Percentiles rank a stretch among this genome's conserved stretches.
Evolutionary conservation across 345 rosid genomes (phyloP).

Genomic region (Aurinia saxatilis): DNA sequence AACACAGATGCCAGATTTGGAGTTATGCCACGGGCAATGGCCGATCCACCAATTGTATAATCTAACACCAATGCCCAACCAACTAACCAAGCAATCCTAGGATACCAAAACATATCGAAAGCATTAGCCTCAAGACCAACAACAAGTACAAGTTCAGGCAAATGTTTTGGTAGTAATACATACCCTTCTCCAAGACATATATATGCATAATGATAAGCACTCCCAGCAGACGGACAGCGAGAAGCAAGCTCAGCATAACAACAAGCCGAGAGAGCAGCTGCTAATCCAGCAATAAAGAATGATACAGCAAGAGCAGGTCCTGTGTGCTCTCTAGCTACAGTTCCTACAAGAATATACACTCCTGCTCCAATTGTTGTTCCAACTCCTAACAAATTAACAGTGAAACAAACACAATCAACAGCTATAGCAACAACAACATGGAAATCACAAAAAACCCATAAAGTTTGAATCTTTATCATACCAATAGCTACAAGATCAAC

Average conservation of each 20-base stretch:
- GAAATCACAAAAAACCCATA: background rate
- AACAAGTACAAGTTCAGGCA: background rate
- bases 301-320: conserved; percentile 95
- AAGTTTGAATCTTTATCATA: conserved; percentile 27
- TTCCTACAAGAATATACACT: conserved; percentile 90
- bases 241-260: conserved; percentile 95
- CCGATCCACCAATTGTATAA: conserved; percentile 92
- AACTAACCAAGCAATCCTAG: conserved; percentile 78
- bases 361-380: conserved; percentile 99
- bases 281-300: conserved; percentile 85
- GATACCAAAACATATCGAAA: background rate
- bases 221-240: conserved; percentile 98
- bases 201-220: conserved; percentile 97
- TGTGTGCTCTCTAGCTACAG: conserved; percentile 95
- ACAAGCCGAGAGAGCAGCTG: conserved; percentile 91
- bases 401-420: background rate
- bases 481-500: conserved; percentile 76
- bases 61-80: conserved; percentile 95
- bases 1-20: conserved; percentile 79
- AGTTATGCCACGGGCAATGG: conserved; percentile 88
- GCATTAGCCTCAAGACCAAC: background rate
- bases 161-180: background rate
- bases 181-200: conserved; percentile 96
- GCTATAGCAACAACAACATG: background rate
- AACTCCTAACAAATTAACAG: conserved; percentile 43